A percentile compares a stretch with the other conserved stretches of the same genome.
phyloP scores from a whole-genome alignment of 2,329 filamentous ascomycete genomes.

The Sporothrix inflata region DNA sequence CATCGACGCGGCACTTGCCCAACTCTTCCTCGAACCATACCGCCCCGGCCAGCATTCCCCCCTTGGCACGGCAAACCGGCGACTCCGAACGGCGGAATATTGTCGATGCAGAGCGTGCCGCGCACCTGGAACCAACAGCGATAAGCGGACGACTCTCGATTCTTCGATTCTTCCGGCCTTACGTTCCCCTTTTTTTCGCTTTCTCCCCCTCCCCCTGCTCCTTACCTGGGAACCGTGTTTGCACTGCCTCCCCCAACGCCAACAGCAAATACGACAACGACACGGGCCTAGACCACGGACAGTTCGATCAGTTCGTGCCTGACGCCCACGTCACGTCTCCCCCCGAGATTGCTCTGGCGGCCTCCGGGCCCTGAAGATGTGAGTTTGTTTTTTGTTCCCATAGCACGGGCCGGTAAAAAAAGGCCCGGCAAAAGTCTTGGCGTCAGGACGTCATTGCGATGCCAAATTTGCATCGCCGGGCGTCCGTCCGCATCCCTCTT shows the following conservation, averaged over 20 bases:
- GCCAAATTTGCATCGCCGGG: constrained; percentile 5
- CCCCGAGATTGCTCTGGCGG: constrained; percentile 31
- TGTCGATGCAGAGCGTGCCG: constrained; percentile 19
- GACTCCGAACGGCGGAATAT: neutral
- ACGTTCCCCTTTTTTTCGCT: constrained; percentile 6
- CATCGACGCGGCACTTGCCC: neutral
- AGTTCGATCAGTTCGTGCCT: neutral
- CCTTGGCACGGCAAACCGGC: neutral
- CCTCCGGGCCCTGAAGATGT: constrained; percentile 34
- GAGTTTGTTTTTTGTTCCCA: constrained; percentile 14
- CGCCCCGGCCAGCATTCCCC: neutral
- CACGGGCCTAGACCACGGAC: constrained; percentile 17
- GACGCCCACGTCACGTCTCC: constrained; percentile 16
- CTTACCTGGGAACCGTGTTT: constrained; percentile 17
- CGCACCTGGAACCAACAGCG: neutral
- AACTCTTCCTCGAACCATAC: neutral
- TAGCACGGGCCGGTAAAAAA: constrained; percentile 5
- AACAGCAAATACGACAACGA: constrained; percentile 7
- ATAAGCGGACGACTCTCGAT: neutral
- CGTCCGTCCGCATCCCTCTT: neutral
- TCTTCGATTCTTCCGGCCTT: constrained; percentile 10
- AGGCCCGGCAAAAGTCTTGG: constrained; percentile 20
- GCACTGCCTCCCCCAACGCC: constrained; percentile 20
- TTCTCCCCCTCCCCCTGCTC: constrained; percentile 8
- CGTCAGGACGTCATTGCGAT: constrained; percentile 27